These are phyloP conservation scores for Cystobasidium tubakii DNA, from an alignment of 768 basidiomycete genomes.

Conservation along the genomic window DNA sequence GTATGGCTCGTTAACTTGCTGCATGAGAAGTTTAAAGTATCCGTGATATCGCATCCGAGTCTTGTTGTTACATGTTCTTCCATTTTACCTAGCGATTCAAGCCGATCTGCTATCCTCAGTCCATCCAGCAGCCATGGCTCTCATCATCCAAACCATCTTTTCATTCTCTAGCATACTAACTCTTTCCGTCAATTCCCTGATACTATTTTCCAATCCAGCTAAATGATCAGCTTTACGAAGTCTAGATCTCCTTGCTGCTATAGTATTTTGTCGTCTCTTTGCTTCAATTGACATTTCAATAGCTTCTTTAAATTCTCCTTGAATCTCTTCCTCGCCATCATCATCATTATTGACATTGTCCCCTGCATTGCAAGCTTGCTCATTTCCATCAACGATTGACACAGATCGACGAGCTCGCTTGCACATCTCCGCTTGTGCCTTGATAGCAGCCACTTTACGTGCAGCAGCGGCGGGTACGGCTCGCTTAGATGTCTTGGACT, in stretches of 20 bases:
- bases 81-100: neutral
- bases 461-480: conserved; percentile 43
- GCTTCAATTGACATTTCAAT: conserved; percentile 60
- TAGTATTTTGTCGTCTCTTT: conserved; percentile 75
- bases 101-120: conserved; percentile 6
- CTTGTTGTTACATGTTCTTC: neutral
- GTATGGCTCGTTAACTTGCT: neutral
- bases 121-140: conserved; percentile 30
- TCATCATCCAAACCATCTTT: conserved; percentile 22
- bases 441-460: conserved; percentile 40
- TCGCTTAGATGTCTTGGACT: conserved; percentile 40
- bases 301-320: conserved; percentile 39
- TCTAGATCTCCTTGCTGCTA: conserved; percentile 74
- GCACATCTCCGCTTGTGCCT: conserved; percentile 18
- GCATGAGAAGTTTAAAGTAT: neutral
- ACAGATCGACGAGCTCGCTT: conserved; percentile 13
- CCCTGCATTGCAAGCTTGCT: neutral
- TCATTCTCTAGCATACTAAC: neutral
- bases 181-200: conserved; percentile 33
- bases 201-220: conserved; percentile 57
- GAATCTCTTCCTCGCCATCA: conserved; percentile 15
- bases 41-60: neutral
- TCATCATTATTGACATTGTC: neutral
- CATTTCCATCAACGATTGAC: neutral
- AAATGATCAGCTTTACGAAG: conserved; percentile 68